A percentile compares a stretch with the other conserved stretches of the same genome.
These are phyloP conservation scores for Ampelocalamus luodianensis DNA, from an alignment of 176 grass and related monocot species.

Conservation along the genomic window DNA sequence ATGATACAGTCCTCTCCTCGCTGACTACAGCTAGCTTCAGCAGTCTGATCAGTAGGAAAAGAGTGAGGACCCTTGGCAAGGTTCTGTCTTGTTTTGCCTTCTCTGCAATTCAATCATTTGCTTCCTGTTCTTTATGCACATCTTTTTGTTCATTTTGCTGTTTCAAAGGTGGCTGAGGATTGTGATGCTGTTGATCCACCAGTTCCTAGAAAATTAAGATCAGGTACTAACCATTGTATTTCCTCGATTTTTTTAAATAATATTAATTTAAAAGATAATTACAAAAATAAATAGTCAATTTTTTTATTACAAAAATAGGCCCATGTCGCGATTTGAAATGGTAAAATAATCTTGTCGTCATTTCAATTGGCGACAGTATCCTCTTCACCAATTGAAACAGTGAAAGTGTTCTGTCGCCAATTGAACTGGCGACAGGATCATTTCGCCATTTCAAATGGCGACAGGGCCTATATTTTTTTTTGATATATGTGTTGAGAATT, in stretches of 20 bases:
- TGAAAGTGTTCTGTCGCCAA: too few relatives aligned
- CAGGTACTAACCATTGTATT: constrained; percentile 60
- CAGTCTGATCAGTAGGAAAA: constrained; percentile 45
- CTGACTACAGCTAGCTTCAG: constrained; percentile 25
- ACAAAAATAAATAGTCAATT: too few relatives aligned
- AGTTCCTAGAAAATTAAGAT: constrained; percentile 85
- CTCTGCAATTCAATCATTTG: constrained; percentile 7
- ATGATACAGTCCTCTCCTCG: constrained; percentile 43
- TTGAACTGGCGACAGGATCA: too few relatives aligned
- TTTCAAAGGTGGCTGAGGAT: constrained; percentile 54
- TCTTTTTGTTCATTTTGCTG: constrained; percentile 27
- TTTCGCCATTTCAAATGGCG: too few relatives aligned
- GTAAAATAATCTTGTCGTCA: too few relatives aligned
- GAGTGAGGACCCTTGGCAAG: constrained; percentile 55
- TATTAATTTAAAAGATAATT: too few relatives aligned
- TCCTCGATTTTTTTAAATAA: not conserved
- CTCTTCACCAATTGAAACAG: too few relatives aligned
- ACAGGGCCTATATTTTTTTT: too few relatives aligned
- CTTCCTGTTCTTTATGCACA: constrained; percentile 6
- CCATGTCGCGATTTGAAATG: too few relatives aligned
- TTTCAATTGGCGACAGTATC: too few relatives aligned
- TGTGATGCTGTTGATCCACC: constrained; percentile 57
- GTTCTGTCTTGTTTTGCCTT: constrained; percentile 38
- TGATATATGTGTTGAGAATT: too few relatives aligned
- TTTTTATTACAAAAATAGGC: too few relatives aligned